Percentiles rank a stretch among this genome's conserved stretches.
phyloP scores from a whole-genome alignment of 352 stramenopile genomes.

The Phytopythium boreale region DNA sequence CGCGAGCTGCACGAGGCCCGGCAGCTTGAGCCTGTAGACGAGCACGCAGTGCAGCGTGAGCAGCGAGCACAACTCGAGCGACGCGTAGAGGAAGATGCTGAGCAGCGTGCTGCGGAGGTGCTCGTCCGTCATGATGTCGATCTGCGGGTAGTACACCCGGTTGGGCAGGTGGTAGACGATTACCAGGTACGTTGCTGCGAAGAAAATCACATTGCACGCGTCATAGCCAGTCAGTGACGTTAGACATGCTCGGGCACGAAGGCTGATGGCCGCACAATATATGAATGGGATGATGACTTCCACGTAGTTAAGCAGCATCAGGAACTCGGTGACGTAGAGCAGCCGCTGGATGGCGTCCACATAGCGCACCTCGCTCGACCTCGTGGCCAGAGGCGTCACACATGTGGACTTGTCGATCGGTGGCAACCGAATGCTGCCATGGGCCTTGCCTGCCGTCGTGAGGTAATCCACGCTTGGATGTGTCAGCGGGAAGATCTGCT shows the following conservation, averaged over 20 bases:
- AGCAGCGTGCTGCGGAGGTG: constrained; percentile 11
- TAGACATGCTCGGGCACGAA: too few relatives aligned
- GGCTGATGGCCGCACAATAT: constrained; percentile 20
- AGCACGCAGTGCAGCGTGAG: constrained; percentile 11
- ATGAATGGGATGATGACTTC: constrained; percentile 40
- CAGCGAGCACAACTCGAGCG: constrained; percentile 24
- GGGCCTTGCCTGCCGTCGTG: too few relatives aligned
- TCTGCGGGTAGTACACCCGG: constrained; percentile 14
- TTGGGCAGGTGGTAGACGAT: constrained; percentile 28
- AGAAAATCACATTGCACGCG: neutral
- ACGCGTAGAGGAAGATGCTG: constrained; percentile 15
- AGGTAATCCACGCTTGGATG: too few relatives aligned
- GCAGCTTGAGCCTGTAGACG: constrained; percentile 11
- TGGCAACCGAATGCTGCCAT: too few relatives aligned
- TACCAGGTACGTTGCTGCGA: constrained; percentile 18
- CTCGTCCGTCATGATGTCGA: constrained; percentile 12
- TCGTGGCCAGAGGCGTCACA: too few relatives aligned
- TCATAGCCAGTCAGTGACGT: too few relatives aligned
- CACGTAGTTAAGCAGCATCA: constrained; percentile 37
- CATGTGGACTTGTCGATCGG: too few relatives aligned
- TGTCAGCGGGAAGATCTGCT: too few relatives aligned
- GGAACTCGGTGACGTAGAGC: constrained; percentile 43
- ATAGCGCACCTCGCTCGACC: neutral
- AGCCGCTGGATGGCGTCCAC: constrained; percentile 13
- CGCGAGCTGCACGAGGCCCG: constrained; percentile 15